These are phyloP conservation scores for Trypanosoma boissoni DNA, from an alignment of 208 protist genomes.

Conservation along the genomic window DNA sequence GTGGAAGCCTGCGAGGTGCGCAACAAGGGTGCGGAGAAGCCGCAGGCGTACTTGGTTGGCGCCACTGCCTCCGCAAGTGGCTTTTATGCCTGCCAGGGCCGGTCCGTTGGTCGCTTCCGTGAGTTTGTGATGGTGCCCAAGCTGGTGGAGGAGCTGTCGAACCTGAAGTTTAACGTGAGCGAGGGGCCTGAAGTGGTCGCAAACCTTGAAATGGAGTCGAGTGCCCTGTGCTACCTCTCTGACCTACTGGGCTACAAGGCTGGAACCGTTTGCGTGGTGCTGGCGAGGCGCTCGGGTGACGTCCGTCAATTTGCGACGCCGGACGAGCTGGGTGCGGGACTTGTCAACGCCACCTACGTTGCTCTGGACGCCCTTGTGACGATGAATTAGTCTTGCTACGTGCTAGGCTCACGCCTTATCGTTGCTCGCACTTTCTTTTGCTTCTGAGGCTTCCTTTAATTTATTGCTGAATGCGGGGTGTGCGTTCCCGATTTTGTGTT, in stretches of 20 bases:
- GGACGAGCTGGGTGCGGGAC: slow-evolving; percentile 29
- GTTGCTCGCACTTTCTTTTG: neutral
- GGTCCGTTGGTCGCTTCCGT: slow-evolving; percentile 55
- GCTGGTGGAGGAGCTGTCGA: slow-evolving; percentile 48
- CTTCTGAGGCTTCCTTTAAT: too few relatives aligned
- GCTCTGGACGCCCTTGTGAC: slow-evolving; percentile 52
- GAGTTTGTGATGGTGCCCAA: slow-evolving; percentile 44
- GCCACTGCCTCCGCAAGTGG: slow-evolving; percentile 59
- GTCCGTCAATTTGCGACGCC: slow-evolving; percentile 40
- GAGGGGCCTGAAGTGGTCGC: slow-evolving; percentile 41
- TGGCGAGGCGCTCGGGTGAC: slow-evolving; percentile 40
- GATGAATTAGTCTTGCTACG: neutral
- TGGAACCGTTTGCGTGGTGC: slow-evolving; percentile 57
- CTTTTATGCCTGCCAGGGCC: slow-evolving; percentile 82
- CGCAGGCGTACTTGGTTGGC: slow-evolving; percentile 48
- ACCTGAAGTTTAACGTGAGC: slow-evolving; percentile 40
- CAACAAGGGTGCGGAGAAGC: slow-evolving; percentile 34
- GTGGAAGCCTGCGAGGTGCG: slow-evolving; percentile 35
- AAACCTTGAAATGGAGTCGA: slow-evolving; percentile 85
- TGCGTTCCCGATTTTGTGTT: neutral
- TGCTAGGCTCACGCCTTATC: too few relatives aligned
- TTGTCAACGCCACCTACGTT: slow-evolving; percentile 43
- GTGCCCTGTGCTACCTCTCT: slow-evolving; percentile 61
- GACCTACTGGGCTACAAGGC: slow-evolving; percentile 63
- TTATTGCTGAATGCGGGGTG: too few relatives aligned